A percentile compares a stretch with the other conserved stretches of the same genome.
Conservation (phyloP, 371 early-diverging fungal genomes). For the Mucor racemosus region DNA sequence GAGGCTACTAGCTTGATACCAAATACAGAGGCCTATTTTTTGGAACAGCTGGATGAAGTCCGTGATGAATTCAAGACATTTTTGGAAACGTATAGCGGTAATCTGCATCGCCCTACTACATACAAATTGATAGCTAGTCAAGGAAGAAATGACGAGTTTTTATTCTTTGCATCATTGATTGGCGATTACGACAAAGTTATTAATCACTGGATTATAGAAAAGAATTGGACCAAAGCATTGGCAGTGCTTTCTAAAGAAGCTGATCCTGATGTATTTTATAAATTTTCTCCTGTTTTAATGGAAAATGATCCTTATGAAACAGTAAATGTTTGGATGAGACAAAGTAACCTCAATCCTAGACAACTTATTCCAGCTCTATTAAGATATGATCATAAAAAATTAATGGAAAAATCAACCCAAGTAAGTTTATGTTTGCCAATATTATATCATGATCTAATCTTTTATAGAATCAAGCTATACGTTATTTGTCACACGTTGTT, state of each 20-base stretch:
- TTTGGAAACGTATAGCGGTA: slow-evolving; percentile 64
- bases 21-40: slow-evolving; percentile 27
- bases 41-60: slow-evolving; percentile 55
- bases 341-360: slow-evolving; percentile 78
- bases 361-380: slow-evolving; percentile 89
- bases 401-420: slow-evolving; percentile 23
- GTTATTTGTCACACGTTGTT: slow-evolving; percentile 86
- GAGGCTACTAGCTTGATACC: slow-evolving; percentile 18
- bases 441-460: not conserved
- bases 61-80: slow-evolving; percentile 75
- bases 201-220: slow-evolving; percentile 77
- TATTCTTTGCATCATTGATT: slow-evolving; percentile 79
- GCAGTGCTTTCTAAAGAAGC: slow-evolving; percentile 78
- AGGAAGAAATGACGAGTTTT: slow-evolving; percentile 75
- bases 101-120: slow-evolving; percentile 70
- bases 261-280: slow-evolving; percentile 60
- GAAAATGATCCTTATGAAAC: slow-evolving; percentile 79
- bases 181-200: slow-evolving; percentile 85
- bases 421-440: slow-evolving; percentile 24
- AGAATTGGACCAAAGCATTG: slow-evolving; percentile 76
- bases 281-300: slow-evolving; percentile 82
- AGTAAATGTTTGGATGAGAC: slow-evolving; percentile 85
- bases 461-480: slow-evolving; percentile 81
- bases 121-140: slow-evolving; percentile 85
- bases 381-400: slow-evolving; percentile 68